These are phyloP conservation scores for Annulohypoxylon moriforme DNA, from an alignment of 495 filamentous ascomycete species.

Conservation along the genomic window DNA sequence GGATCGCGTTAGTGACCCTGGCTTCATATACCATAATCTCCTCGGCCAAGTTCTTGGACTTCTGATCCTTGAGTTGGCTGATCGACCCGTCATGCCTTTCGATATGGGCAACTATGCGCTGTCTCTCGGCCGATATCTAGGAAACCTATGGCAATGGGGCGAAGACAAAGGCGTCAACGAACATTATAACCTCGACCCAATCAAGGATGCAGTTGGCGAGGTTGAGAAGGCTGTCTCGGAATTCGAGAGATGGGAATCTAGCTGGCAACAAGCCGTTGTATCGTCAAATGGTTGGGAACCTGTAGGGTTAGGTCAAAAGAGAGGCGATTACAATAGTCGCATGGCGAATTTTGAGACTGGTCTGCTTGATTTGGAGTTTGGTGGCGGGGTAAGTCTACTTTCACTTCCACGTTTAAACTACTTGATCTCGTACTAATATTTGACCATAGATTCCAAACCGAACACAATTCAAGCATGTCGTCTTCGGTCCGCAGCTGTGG, in stretches of 20 bases:
- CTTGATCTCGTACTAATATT: slow-evolving; percentile 15
- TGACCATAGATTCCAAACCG: slow-evolving; percentile 77
- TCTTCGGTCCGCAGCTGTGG: slow-evolving; percentile 87
- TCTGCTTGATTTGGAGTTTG: slow-evolving; percentile 76
- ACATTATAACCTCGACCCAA: slow-evolving; percentile 65
- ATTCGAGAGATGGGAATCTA: slow-evolving; percentile 78
- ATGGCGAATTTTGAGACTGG: slow-evolving; percentile 85
- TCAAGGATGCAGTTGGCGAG: slow-evolving; percentile 69
- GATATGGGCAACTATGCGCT: slow-evolving; percentile 74
- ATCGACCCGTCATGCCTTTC: slow-evolving; percentile 83
- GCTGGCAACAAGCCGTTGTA: slow-evolving; percentile 75
- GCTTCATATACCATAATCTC: slow-evolving; percentile 81
- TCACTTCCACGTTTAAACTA: neutral
- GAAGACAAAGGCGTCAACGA: slow-evolving; percentile 63
- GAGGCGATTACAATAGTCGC: slow-evolving; percentile 74
- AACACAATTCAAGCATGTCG: slow-evolving; percentile 92
- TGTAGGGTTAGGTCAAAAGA: slow-evolving; percentile 68
- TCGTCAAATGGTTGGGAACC: slow-evolving; percentile 76
- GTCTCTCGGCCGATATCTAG: slow-evolving; percentile 68
- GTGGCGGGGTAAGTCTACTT: slow-evolving; percentile 72
- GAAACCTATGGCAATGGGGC: slow-evolving; percentile 73
- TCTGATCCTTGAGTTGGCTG: slow-evolving; percentile 85
- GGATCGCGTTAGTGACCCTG: slow-evolving; percentile 79
- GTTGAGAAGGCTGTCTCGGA: slow-evolving; percentile 68
- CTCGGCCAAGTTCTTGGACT: slow-evolving; percentile 84